Evolutionary conservation across 2,329 filamentous ascomycete species (phyloP), one percentile per base, ranked within the genome.

Genomic region (Coniochaeta sp.): DNA sequence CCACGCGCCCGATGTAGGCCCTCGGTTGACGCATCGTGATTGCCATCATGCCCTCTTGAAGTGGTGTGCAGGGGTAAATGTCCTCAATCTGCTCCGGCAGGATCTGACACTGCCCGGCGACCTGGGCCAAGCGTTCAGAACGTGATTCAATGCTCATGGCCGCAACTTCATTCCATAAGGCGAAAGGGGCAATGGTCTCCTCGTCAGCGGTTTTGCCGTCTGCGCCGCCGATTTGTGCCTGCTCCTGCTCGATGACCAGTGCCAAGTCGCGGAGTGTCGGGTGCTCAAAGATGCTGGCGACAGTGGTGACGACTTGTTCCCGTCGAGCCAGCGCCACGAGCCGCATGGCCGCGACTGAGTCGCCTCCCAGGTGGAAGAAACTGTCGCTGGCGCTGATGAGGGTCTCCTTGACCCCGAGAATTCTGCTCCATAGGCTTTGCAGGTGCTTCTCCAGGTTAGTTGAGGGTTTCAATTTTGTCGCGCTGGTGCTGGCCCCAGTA

Each of bases 31-130:
- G 7, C 7, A 38, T 12, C 7, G 36, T 12, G 7, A 38, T 6
- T 16, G 36, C 36, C 5, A 32, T 5, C 77, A 65, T 0, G 69
- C 60, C 1, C 58, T 61, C 28, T 77, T 69, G n/a, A 68, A 68
- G 0, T 63, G 59, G 1, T 66, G 60, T 28, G 75, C 57, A 9
- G 70, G 62, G 2, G 62, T 28, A 4, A 61, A 44, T 3, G 68
- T 68, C 9, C 60, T 65, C 32, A 76, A 74, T 40, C n/a, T n/a
- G n/a, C n/a, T n/a, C n/a, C n/a, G n/a, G n/a, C n/a, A n/a, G n/a
- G n/a, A n/a, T n/a, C n/a, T n/a, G n/a, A n/a, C n/a, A n/a, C n/a
- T n/a, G n/a, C n/a, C n/a, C n/a, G n/a, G n/a, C n/a, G n/a, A n/a
- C n/a, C n/a, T n/a, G n/a, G n/a, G n/a, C n/a, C n/a, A n/a, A n/a